Evolutionary conservation across 257 asterid genomes (phyloP).

Genomic region (Coffea eugenioides): DNA sequence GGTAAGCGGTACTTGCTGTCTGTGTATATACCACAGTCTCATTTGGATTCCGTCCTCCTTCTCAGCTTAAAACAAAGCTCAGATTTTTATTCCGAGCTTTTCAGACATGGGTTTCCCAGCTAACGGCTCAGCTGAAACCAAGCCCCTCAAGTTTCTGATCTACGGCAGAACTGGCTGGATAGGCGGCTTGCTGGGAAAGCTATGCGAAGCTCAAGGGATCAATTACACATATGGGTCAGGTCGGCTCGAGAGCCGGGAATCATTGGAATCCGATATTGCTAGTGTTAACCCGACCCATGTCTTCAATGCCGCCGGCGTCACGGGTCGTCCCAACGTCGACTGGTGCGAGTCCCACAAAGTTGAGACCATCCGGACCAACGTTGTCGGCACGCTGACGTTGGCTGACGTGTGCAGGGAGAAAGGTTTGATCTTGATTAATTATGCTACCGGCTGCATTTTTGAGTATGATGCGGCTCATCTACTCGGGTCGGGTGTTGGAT

Average conservation of each 20-base stretch:
- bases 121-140: slow-evolving; percentile 49
- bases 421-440: slow-evolving; percentile 59
- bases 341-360: slow-evolving; percentile 93
- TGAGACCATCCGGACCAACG: slow-evolving; percentile 79
- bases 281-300: slow-evolving; percentile 63
- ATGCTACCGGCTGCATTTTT: slow-evolving; percentile 83
- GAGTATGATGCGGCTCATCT: slow-evolving; percentile 64
- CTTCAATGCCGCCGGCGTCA: slow-evolving; percentile 87
- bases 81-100: neutral
- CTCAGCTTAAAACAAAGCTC: neutral
- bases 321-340: slow-evolving; percentile 88
- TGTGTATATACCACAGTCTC: neutral
- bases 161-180: slow-evolving; percentile 88
- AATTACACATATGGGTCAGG: slow-evolving; percentile 69
- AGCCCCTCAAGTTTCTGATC: slow-evolving; percentile 67
- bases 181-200: slow-evolving; percentile 80
- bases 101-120: slow-evolving; percentile 57
- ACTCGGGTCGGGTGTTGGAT: slow-evolving; percentile 72
- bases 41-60: neutral
- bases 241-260: slow-evolving; percentile 57
- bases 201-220: slow-evolving; percentile 63
- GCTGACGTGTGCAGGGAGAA: slow-evolving; percentile 78
- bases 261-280: slow-evolving; percentile 55
- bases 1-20: too few species aligned
- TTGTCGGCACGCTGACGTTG: slow-evolving; percentile 75